phyloP scores from a whole-genome alignment of 352 stramenopile genomes.

The Globisporangium acanthophoron region DNA sequence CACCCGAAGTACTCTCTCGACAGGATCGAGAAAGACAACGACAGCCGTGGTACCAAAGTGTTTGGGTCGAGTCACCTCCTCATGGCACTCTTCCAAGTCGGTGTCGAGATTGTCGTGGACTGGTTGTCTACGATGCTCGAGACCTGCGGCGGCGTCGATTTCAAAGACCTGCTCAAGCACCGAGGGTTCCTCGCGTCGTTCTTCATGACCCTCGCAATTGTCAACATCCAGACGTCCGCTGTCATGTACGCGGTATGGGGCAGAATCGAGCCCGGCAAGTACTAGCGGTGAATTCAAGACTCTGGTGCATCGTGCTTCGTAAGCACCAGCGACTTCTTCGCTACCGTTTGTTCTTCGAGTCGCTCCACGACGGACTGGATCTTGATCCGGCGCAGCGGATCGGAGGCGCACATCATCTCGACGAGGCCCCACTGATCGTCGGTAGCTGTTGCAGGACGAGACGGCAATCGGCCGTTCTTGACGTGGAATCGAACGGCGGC shows the following conservation, averaged over 20 bases:
- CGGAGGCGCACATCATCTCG: constrained; percentile 6
- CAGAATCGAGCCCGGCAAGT: background rate
- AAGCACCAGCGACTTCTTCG: background rate
- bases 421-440: constrained; percentile 10
- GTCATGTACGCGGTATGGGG: background rate
- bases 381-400: constrained; percentile 5
- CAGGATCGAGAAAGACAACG: background rate
- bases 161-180: background rate
- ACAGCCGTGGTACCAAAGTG: too few species aligned
- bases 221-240: background rate
- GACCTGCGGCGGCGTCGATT: background rate
- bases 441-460: background rate
- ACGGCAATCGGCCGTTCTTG: background rate
- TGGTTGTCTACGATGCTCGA: background rate
- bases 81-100: background rate
- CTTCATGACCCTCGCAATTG: background rate
- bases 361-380: constrained; percentile 5
- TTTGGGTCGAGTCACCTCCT: too few species aligned
- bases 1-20: background rate
- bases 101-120: background rate
- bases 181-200: background rate
- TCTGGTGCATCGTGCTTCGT: background rate
- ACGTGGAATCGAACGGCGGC: constrained; percentile 7
- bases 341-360: background rate
- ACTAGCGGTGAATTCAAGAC: background rate